A percentile compares a stretch with the other conserved stretches of the same genome.
These are phyloP conservation scores for Symbiotaphrina buchneri DNA, from an alignment of 495 filamentous ascomycete species.

Conservation along the genomic window DNA sequence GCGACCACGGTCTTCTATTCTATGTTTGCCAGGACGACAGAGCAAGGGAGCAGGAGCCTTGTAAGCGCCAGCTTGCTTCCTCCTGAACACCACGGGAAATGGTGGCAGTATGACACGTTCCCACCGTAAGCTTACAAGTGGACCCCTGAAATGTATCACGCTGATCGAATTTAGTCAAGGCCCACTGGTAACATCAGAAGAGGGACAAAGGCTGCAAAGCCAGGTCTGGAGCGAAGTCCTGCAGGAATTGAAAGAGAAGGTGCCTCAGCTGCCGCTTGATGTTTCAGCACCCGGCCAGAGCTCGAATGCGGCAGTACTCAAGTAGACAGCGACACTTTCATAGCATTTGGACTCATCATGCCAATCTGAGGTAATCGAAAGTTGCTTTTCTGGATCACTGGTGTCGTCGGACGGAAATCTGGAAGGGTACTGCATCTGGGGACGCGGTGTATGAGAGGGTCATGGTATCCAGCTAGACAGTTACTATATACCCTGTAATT, in stretches of 20 bases:
- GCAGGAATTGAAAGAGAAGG: not conserved
- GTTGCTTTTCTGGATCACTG: too few relatives aligned
- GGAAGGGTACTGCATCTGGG: too few relatives aligned
- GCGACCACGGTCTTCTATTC: not conserved
- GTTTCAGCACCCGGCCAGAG: too few relatives aligned
- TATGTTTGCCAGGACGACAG: not conserved
- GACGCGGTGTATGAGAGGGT: too few relatives aligned
- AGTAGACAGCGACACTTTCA: too few relatives aligned
- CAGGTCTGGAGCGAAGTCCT: slow-evolving; percentile 1
- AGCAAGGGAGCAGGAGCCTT: not conserved
- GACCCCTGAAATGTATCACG: not conserved
- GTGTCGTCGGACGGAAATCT: too few relatives aligned
- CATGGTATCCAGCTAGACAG: too few relatives aligned
- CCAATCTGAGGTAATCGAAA: too few relatives aligned
- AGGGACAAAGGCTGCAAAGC: not conserved
- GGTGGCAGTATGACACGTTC: not conserved
- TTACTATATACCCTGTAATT: too few relatives aligned
- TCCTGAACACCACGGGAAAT: not conserved
- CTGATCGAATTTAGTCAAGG: not conserved
- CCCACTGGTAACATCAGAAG: not conserved
- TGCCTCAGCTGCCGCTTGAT: too few relatives aligned
- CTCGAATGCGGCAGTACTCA: too few relatives aligned
- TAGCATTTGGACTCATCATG: too few relatives aligned
- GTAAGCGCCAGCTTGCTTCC: not conserved
- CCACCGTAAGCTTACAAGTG: not conserved